Evolutionary conservation across 2,329 filamentous ascomycete genomes (phyloP), one percentile per base, ranked within the genome.

Genomic region (Orbilia oligospora): DNA sequence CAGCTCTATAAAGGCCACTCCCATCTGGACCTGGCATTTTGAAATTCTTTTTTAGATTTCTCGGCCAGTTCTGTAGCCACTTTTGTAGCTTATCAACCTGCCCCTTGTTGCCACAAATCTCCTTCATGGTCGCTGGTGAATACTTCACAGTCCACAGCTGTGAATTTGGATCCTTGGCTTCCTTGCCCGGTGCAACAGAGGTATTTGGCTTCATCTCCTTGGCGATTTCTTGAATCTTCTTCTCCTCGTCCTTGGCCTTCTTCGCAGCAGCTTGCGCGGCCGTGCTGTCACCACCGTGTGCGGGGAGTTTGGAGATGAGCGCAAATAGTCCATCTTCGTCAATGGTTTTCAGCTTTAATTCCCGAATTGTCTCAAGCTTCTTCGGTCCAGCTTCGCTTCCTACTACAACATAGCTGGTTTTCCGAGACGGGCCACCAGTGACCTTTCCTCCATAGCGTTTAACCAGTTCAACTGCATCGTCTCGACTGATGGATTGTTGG

Each of bases 131-230:
- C 0, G 92, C 92, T 1, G 96, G 96, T 0, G 96, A 96, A 84
- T 99, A 98, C 82, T 97, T 98, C 53, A 91, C 92, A 0, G 96
- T 99, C 92, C 96, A 97, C 1, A 99, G 87, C 81, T 93, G 90
- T 76, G 89, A 88, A 67, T 90, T 87, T n/a, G 75, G 68, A 44
- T 87, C 84, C 68, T 84, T 85, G 0, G 87, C 83, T 22, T 83
- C 80, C 71, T 85, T 84, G 72, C 80, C 83, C 0, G 84, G 82
- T 9, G 85, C 84, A n/a, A 85, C 81, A 61, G 86, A 84, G 49
- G 85, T 87, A 61, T 86, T 85, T 64, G 86, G 85, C 81, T 89
- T 88, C 87, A 98, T 96, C 82, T 97, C 93, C 65, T 88, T 91
- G 3, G 94, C 93, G 83, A 94, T 91, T 81, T 92, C 87, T 82